Percentiles rank a stretch among this genome's conserved stretches.
Evolutionary conservation across 345 rosid species (phyloP).

Genomic region (Citrus maxima): DNA sequence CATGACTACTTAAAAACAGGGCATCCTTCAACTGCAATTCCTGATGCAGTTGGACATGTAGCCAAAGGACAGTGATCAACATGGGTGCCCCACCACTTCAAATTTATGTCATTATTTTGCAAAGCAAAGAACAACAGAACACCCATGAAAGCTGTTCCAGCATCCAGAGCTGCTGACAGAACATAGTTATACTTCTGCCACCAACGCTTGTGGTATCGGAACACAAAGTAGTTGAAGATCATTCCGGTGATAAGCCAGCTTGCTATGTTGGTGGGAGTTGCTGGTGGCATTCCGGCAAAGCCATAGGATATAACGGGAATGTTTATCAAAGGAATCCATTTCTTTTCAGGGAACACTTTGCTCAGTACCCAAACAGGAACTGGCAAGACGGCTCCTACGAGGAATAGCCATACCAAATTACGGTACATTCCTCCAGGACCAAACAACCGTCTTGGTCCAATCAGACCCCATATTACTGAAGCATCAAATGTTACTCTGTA

Average conservation of each 20-base stretch:
- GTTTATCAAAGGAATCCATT: constrained; percentile 95
- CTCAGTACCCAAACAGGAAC: constrained; percentile 85
- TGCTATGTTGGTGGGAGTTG: constrained; percentile 97
- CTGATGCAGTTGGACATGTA: constrained; percentile 83
- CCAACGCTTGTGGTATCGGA: constrained; percentile 86
- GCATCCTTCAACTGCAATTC: constrained; percentile 40
- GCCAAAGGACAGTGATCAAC: constrained; percentile 95
- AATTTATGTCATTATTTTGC: constrained; percentile 54
- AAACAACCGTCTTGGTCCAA: constrained; percentile 79
- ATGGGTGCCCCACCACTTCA: constrained; percentile 95
- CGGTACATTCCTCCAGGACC: constrained; percentile 94
- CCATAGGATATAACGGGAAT: constrained; percentile 94
- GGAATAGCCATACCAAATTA: constrained; percentile 93
- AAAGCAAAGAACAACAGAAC: constrained; percentile 85
- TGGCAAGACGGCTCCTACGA: constrained; percentile 87
- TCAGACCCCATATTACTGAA: constrained; percentile 96
- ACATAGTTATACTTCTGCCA: constrained; percentile 98
- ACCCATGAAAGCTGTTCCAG: constrained; percentile 99
- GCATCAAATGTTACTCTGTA: constrained; percentile 96
- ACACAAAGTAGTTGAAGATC: constrained; percentile 91
- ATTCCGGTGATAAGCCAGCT: constrained; percentile 94
- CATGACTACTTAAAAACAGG: constrained; percentile 11
- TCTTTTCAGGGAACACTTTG: constrained; percentile 85
- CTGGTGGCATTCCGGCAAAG: constrained; percentile 99
- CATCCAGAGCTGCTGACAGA: constrained; percentile 94